phyloP scores from a whole-genome alignment of 495 filamentous ascomycete genomes.

The Aspergillus nidulans region DNA sequence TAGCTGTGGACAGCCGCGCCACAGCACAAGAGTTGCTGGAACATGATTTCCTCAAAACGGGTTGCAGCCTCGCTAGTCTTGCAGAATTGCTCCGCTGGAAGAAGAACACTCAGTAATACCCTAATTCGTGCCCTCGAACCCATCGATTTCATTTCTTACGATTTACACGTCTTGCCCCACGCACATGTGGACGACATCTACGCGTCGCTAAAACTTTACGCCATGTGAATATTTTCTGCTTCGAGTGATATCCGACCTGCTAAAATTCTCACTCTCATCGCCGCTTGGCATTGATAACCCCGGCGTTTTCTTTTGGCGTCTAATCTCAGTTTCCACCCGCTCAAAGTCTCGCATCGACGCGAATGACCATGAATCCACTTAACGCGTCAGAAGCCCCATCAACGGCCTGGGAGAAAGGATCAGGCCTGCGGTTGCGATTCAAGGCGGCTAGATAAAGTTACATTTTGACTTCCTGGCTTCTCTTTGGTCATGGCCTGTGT shows the following conservation, averaged over 20 bases:
- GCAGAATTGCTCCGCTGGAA: slow-evolving; percentile 77
- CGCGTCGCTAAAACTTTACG: slow-evolving; percentile 21
- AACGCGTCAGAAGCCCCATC: slow-evolving; percentile 1
- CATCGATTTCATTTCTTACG: slow-evolving; percentile 12
- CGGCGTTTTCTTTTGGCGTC: slow-evolving; percentile 30
- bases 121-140: neutral
- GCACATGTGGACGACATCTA: slow-evolving; percentile 38
- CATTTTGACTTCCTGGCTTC: neutral
- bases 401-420: neutral
- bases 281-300: slow-evolving; percentile 17
- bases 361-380: slow-evolving; percentile 1
- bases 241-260: slow-evolving; percentile 22
- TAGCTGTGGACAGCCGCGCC: slow-evolving; percentile 91
- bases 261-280: neutral
- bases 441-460: neutral
- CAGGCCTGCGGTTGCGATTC: neutral
- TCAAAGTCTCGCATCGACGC: neutral
- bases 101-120: slow-evolving; percentile 40
- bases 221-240: slow-evolving; percentile 25
- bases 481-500: slow-evolving; percentile 1
- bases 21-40: slow-evolving; percentile 80
- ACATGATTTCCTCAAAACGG: slow-evolving; percentile 68
- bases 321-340: slow-evolving; percentile 1
- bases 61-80: slow-evolving; percentile 72
- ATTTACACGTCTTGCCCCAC: slow-evolving; percentile 28